Evolutionary conservation across 257 asterid species (phyloP).

Genomic region (Penstemon eatonii): DNA sequence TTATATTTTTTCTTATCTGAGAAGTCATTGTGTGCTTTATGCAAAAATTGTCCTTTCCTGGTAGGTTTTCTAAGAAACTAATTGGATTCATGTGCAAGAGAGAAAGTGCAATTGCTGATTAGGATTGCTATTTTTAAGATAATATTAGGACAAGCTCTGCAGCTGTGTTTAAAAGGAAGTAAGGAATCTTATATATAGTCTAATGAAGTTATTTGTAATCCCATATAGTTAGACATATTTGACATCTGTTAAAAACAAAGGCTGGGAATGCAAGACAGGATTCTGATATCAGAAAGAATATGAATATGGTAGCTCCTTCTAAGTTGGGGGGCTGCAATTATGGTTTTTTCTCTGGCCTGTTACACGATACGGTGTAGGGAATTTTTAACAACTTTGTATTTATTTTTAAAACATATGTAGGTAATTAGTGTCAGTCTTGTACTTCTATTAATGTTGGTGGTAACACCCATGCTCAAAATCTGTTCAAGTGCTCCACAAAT

Average conservation of each 20-base stretch:
- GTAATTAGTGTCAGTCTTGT: background rate
- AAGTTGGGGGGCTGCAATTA: slow-evolving; percentile 4
- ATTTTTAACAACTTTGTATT: background rate
- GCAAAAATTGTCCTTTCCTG: background rate
- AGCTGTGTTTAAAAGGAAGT: slow-evolving; percentile 2
- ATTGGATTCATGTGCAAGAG: slow-evolving; percentile 11
- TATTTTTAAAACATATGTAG: slow-evolving; percentile 15
- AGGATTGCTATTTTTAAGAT: slow-evolving; percentile 7
- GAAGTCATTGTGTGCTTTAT: slow-evolving; percentile 2
- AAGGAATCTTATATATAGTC: slow-evolving; percentile 8
- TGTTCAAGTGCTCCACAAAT: background rate
- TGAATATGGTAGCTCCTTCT: slow-evolving; percentile 2
- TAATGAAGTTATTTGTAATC: background rate
- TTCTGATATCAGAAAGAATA: slow-evolving; percentile 7
- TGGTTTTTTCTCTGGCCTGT: background rate
- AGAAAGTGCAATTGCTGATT: background rate
- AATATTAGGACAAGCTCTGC: background rate
- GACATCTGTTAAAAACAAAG: slow-evolving; percentile 14
- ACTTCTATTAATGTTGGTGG: slow-evolving; percentile 11
- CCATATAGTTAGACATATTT: background rate
- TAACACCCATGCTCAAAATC: background rate
- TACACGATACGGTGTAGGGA: slow-evolving; percentile 14
- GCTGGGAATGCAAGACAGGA: background rate
- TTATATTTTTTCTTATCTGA: slow-evolving; percentile 18
- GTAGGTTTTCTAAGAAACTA: background rate